Evolutionary conservation across 2,329 filamentous ascomycete genomes (phyloP).

Genomic region (Thelonectria olida): DNA sequence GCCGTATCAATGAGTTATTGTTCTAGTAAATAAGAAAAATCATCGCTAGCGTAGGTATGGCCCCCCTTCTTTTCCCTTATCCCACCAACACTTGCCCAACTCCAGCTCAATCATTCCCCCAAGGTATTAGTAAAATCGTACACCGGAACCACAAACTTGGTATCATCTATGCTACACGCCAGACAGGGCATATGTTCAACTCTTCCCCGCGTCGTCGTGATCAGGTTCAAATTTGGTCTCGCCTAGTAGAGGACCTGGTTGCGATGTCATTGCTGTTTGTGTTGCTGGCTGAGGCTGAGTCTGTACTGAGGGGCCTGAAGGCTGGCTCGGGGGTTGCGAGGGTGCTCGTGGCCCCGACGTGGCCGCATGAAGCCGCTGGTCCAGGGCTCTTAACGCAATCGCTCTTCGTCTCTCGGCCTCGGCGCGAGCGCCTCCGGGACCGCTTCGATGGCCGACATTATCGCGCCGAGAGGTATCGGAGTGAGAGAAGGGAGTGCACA

Average conservation of each 20-base stretch:
- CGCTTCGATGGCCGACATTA: conserved; percentile 60
- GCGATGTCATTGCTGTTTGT: conserved; percentile 67
- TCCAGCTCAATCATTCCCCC: conserved; percentile 6
- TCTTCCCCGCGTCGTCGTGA: conserved; percentile 54
- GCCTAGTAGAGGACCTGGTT: conserved; percentile 66
- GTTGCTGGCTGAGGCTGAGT: conserved; percentile 64
- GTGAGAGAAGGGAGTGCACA: conserved; percentile 87
- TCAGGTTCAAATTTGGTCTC: conserved; percentile 78
- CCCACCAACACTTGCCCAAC: conserved; percentile 3
- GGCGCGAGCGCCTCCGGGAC: conserved; percentile 77
- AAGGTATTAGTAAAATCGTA: conserved; percentile 31
- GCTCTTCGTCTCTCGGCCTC: conserved; percentile 92
- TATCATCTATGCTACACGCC: conserved; percentile 13
- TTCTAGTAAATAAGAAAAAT: conserved; percentile 18
- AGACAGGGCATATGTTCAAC: conserved; percentile 25
- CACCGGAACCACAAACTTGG: conserved; percentile 10
- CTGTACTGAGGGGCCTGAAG: conserved; percentile 65
- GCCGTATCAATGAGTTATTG: conserved; percentile 18
- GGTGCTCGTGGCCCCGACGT: conserved; percentile 54
- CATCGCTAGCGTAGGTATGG: conserved; percentile 20
- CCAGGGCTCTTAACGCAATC: conserved; percentile 87
- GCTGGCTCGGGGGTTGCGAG: conserved; percentile 48
- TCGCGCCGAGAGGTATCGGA: conserved; percentile 81
- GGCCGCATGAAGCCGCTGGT: conserved; percentile 90
- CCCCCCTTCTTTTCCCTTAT: conserved; percentile 13